Evolutionary conservation across 441 rosid species (phyloP), one percentile per base, ranked within the genome.

Genomic region (Cnidoscolus chayamansa): DNA sequence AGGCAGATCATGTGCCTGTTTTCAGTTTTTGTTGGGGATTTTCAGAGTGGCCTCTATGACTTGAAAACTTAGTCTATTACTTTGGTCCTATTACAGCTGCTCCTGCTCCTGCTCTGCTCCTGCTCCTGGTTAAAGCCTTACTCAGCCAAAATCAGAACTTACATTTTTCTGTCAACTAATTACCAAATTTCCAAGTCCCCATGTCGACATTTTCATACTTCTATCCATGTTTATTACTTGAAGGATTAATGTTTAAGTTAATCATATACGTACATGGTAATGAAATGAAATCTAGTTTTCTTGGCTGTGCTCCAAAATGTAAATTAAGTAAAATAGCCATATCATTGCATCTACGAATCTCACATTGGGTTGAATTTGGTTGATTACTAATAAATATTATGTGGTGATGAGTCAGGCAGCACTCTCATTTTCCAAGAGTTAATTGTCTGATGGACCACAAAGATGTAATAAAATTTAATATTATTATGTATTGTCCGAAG

Each of bases 1-100:
- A 67, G 76, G 74, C 12, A 47, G 35, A 58, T 65, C 84, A 81
- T 74, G 85, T 81, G 87, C 77, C 74, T 20, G 49, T 60, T 67
- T 70, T 61, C 81, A 79, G 80, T 35, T 58, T 40, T 61, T 83
- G 81, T 68, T 74, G 82, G 75, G 70, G 55, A 70, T 65, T 84
- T 25, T 77, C 76, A 73, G 74, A 72, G 55, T 67, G 77, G 73
- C 76, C 77, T 72, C 74, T 45, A 0, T 13, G 11, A 40, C 58
- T 17, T 25, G 61, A 32, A 17, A 63, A 40, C 15, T 63, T 40
- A 40, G 30, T 63, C 66, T 9, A 19, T 0, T 10, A 57, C 15
- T 57, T 15, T 43, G 56, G 63, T 56, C 37, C 56, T 49, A 35
- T 48, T 15, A 35, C 31, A 64, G 13, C 37, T 17, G 32, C 32